phyloP scores from a whole-genome alignment of 805 yeast species.

The Nakazawaea anatomiae region DNA sequence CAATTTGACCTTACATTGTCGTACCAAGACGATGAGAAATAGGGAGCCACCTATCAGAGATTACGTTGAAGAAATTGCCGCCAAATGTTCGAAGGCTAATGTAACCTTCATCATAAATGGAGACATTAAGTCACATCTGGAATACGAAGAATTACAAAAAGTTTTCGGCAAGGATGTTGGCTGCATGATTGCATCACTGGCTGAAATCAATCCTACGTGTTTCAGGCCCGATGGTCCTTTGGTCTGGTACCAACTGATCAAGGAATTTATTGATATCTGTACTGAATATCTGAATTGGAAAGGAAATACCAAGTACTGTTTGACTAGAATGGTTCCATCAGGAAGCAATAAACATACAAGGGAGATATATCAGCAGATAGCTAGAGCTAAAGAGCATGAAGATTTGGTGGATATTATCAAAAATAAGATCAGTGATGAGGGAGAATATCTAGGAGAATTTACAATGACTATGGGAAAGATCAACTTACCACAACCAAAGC shows the following conservation, averaged over 20 bases:
- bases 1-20: slow-evolving; percentile 86
- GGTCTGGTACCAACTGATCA: slow-evolving; percentile 49
- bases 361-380: slow-evolving; percentile 49
- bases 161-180: slow-evolving; percentile 63
- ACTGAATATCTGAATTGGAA: slow-evolving; percentile 51
- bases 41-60: slow-evolving; percentile 76
- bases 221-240: slow-evolving; percentile 42
- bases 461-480: neutral
- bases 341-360: slow-evolving; percentile 18
- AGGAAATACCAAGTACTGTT: slow-evolving; percentile 76
- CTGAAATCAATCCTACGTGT: slow-evolving; percentile 81
- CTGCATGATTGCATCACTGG: slow-evolving; percentile 90
- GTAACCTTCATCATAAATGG: slow-evolving; percentile 85
- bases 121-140: slow-evolving; percentile 49
- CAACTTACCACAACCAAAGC: neutral
- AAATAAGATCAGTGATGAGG: slow-evolving; percentile 30
- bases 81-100: slow-evolving; percentile 52
- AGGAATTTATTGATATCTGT: slow-evolving; percentile 53
- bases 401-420: slow-evolving; percentile 35
- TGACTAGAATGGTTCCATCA: slow-evolving; percentile 67
- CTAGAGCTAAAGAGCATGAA: slow-evolving; percentile 48
- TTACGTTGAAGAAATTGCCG: slow-evolving; percentile 55
- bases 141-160: slow-evolving; percentile 45
- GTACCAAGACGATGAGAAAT: slow-evolving; percentile 84
- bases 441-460: slow-evolving; percentile 17